phyloP scores from a whole-genome alignment of 345 rosid species.

The Draba incana region DNA sequence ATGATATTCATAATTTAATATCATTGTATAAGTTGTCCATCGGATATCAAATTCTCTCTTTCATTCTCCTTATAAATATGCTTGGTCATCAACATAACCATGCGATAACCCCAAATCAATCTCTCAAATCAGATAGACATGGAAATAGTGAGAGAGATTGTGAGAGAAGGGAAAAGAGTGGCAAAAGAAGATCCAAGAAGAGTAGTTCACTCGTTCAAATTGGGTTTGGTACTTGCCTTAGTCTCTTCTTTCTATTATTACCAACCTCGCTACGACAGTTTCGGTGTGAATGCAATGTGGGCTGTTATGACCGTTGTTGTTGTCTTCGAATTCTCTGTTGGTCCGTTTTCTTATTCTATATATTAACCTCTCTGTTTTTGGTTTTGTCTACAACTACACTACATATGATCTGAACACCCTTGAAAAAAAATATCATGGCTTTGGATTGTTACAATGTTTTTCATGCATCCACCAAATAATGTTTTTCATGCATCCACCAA shows the following conservation, averaged over 20 bases:
- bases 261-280: slow-evolving; percentile 62
- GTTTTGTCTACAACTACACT: background rate
- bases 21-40: too few species aligned
- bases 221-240: slow-evolving; percentile 62
- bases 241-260: slow-evolving; percentile 67
- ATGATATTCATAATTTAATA: too few species aligned
- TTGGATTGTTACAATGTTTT: background rate
- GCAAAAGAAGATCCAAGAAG: slow-evolving; percentile 74
- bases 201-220: slow-evolving; percentile 70
- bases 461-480: slow-evolving; percentile 9
- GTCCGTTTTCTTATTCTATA: slow-evolving; percentile 44
- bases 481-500: slow-evolving; percentile 18
- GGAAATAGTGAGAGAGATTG: slow-evolving; percentile 35
- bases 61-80: too few species aligned
- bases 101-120: too few species aligned
- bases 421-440: background rate
- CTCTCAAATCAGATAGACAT: background rate
- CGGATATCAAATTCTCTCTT: too few species aligned
- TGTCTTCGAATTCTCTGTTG: slow-evolving; percentile 78
- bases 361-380: too few species aligned
- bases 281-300: slow-evolving; percentile 80
- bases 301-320: slow-evolving; percentile 85
- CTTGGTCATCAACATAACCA: too few species aligned
- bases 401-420: slow-evolving; percentile 8
- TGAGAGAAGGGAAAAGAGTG: slow-evolving; percentile 42